Percentiles rank a stretch among this genome's conserved stretches.
phyloP scores from a whole-genome alignment of 2,329 filamentous ascomycete species.

The Pseudocercospora cruenta region DNA sequence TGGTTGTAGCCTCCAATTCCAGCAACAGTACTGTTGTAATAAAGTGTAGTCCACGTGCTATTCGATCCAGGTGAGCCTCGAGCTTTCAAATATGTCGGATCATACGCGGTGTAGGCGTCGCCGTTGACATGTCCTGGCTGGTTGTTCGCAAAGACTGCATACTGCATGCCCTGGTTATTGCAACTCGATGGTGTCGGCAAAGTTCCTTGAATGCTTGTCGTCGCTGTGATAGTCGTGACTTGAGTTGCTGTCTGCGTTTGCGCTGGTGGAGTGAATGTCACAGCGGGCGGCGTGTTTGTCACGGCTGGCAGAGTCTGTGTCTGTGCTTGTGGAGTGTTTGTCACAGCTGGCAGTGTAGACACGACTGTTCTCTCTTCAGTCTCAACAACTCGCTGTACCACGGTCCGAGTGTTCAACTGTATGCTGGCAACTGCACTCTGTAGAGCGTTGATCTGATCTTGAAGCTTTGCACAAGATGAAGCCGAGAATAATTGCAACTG shows the following conservation, averaged over 20 bases:
- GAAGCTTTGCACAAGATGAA: conserved; percentile 7
- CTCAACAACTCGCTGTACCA: not conserved
- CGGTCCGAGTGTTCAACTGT: not conserved
- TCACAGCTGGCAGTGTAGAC: no score
- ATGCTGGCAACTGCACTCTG: not conserved
- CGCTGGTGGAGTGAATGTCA: not conserved
- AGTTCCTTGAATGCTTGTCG: not conserved
- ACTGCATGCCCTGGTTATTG: conserved; percentile 23
- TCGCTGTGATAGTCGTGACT: not conserved
- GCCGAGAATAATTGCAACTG: conserved; percentile 8
- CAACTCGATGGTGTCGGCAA: conserved; percentile 17
- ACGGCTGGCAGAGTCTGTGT: no score
- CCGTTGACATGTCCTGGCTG: not conserved
- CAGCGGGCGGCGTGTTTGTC: not conserved
- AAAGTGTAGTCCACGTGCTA: conserved; percentile 17
- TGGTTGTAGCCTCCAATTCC: conserved; percentile 10
- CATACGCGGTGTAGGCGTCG: conserved; percentile 14
- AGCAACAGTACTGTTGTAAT: conserved; percentile 9
- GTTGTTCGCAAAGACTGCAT: conserved; percentile 19
- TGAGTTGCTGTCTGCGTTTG: conserved; percentile 5
- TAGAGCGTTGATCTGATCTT: not conserved
- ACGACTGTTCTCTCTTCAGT: not conserved
- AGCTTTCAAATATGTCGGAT: conserved; percentile 19
- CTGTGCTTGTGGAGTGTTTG: no score
- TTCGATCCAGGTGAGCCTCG: not conserved